Conservation (phyloP, 495 filamentous ascomycete species). For the Tuber melanosporum region DNA sequence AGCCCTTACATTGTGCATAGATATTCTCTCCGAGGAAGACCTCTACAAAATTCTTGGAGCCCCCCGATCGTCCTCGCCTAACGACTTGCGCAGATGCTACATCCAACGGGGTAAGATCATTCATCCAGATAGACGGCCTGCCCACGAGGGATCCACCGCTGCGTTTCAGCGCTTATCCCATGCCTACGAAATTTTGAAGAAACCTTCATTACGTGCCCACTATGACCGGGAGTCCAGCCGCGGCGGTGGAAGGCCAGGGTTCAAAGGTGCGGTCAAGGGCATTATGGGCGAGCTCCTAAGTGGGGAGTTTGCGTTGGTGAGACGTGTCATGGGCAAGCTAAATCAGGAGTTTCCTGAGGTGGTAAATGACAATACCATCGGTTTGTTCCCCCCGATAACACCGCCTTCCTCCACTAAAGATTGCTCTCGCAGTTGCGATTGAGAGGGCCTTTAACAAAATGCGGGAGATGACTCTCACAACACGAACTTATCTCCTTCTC, state of each 20-base stretch:
- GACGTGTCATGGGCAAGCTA: slow-evolving; percentile 42
- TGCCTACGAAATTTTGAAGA: slow-evolving; percentile 47
- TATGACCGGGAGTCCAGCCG: slow-evolving; percentile 44
- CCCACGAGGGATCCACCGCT: slow-evolving; percentile 43
- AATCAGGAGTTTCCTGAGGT: slow-evolving; percentile 44
- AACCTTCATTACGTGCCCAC: slow-evolving; percentile 42
- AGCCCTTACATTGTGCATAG: slow-evolving; percentile 20
- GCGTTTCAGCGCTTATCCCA: slow-evolving; percentile 48
- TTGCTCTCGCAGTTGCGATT: slow-evolving; percentile 30
- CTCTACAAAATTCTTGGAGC: slow-evolving; percentile 46
- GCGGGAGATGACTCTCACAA: slow-evolving; percentile 45
- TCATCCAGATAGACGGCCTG: slow-evolving; percentile 46
- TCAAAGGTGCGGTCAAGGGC: slow-evolving; percentile 44
- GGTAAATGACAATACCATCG: slow-evolving; percentile 45
- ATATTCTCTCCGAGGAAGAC: slow-evolving; percentile 45
- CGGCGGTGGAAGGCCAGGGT: slow-evolving; percentile 44
- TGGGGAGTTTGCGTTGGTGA: slow-evolving; percentile 45
- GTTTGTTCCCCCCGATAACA: slow-evolving; percentile 11
- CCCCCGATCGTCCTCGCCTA: slow-evolving; percentile 36
- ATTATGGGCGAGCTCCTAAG: slow-evolving; percentile 47
- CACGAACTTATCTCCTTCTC: slow-evolving; percentile 45
- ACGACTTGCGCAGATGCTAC: slow-evolving; percentile 46
- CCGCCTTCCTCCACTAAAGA: background rate
- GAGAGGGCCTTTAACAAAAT: slow-evolving; percentile 44
- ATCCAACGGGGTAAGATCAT: slow-evolving; percentile 47